Conservation (phyloP, 805 yeast genomes). For the Yarrowia sp. region DNA sequence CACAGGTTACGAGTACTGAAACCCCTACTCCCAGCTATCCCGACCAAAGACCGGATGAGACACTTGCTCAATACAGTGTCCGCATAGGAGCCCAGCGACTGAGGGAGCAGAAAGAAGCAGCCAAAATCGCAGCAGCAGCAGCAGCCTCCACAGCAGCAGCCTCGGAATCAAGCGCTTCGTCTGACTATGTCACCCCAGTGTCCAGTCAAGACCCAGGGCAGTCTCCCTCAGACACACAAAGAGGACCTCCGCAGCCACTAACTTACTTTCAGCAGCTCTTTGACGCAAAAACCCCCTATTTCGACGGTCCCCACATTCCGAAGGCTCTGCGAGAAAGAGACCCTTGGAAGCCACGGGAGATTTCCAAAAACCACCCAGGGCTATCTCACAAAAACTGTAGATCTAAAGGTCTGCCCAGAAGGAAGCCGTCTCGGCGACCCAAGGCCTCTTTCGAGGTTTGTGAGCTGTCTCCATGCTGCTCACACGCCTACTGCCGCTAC, state of each 20-base stretch:
- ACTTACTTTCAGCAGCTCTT: background rate
- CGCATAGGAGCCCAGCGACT: background rate
- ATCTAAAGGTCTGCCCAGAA: no score
- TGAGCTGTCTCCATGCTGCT: background rate
- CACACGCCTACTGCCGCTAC: background rate
- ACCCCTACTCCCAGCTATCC: background rate
- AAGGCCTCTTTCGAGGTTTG: no score
- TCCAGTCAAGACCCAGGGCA: conserved; percentile 9
- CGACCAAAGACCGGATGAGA: no score
- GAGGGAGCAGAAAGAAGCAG: background rate
- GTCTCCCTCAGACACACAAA: background rate
- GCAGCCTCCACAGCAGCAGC: background rate
- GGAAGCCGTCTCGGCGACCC: no score
- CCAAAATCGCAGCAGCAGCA: background rate
- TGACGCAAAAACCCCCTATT: background rate
- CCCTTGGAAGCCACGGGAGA: background rate
- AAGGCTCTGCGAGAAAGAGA: background rate
- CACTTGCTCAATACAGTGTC: background rate
- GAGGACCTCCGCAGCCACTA: background rate
- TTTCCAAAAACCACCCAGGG: background rate
- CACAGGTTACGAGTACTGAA: no score
- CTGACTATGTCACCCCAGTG: background rate
- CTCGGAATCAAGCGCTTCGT: background rate
- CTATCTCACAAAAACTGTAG: background rate
- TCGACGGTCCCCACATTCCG: conserved; percentile 6